Evolutionary conservation across 2,329 filamentous ascomycete species (phyloP).

Genomic region (Didymosphaeria variabile): DNA sequence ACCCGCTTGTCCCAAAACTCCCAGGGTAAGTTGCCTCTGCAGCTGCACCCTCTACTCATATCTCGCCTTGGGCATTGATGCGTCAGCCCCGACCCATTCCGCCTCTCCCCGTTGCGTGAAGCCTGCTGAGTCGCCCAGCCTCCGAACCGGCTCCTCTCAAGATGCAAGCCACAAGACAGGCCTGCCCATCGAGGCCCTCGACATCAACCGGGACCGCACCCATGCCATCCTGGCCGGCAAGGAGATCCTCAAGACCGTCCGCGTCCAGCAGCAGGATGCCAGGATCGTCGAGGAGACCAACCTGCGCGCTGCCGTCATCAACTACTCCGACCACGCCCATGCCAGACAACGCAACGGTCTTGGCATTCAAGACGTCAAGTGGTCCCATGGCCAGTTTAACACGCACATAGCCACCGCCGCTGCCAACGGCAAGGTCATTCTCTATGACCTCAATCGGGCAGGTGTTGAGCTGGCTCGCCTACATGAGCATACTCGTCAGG

Average conservation of each 20-base stretch:
- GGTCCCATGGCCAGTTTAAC: conserved; percentile 70
- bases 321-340: conserved; percentile 61
- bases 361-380: conserved; percentile 72
- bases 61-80: conserved; percentile 8
- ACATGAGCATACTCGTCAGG: conserved; percentile 71
- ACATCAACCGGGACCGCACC: conserved; percentile 69
- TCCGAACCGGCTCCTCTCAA: conserved; percentile 60
- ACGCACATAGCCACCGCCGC: conserved; percentile 70
- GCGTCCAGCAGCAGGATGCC: conserved; percentile 59
- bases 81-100: conserved; percentile 12
- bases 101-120: neutral
- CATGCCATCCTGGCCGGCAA: conserved; percentile 72
- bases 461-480: conserved; percentile 69
- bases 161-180: conserved; percentile 71
- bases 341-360: conserved; percentile 66
- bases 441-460: conserved; percentile 70
- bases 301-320: conserved; percentile 67
- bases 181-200: conserved; percentile 69
- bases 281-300: conserved; percentile 70
- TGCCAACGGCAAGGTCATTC: conserved; percentile 70
- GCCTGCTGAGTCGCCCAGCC: conserved; percentile 35
- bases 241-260: conserved; percentile 72
- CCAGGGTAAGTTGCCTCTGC: conserved; percentile 41
- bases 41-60: neutral
- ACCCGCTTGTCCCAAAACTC: conserved; percentile 48